phyloP scores from a whole-genome alignment of 495 filamentous ascomycete species.

The Aspergillus nanangensis region DNA sequence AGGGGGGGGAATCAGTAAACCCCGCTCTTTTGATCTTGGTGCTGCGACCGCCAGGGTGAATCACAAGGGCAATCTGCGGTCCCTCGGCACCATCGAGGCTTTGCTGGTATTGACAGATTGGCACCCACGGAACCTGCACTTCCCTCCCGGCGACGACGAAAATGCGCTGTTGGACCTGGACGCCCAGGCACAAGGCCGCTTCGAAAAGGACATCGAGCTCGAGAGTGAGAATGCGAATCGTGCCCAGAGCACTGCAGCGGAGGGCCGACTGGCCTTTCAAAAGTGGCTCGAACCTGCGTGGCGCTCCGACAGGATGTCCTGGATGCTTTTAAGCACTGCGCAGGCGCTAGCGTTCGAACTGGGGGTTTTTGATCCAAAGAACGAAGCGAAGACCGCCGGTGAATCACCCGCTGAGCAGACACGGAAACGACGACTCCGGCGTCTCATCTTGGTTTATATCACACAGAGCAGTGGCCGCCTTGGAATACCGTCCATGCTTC shows the following conservation, averaged over 20 bases:
- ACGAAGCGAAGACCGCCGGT: constrained; percentile 41
- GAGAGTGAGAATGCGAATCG: constrained; percentile 31
- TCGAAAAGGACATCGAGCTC: constrained; percentile 29
- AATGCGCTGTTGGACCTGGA: constrained; percentile 55
- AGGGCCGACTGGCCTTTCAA: constrained; percentile 64
- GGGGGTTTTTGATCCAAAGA: constrained; percentile 87
- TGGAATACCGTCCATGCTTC: constrained; percentile 91
- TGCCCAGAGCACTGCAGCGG: constrained; percentile 47
- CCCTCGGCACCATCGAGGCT: constrained; percentile 89
- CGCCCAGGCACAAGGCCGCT: constrained; percentile 32
- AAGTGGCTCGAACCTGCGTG: constrained; percentile 97
- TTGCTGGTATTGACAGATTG: constrained; percentile 92
- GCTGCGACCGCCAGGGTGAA: constrained; percentile 48
- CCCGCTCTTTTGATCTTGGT: constrained; percentile 57
- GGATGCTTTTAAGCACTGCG: constrained; percentile 93
- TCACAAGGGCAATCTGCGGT: constrained; percentile 72
- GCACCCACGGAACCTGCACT: constrained; percentile 93
- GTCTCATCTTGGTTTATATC: constrained; percentile 81
- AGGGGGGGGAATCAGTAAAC: constrained; percentile 71
- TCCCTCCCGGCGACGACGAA: constrained; percentile 81
- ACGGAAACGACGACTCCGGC: constrained; percentile 76
- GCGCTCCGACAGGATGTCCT: constrained; percentile 95
- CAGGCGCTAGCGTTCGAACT: constrained; percentile 88
- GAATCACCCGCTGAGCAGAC: constrained; percentile 61
- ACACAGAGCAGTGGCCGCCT: constrained; percentile 89